Percentiles rank a stretch among this genome's conserved stretches.
Conservation (phyloP, 441 rosid genomes). For the Manihot esculenta region DNA sequence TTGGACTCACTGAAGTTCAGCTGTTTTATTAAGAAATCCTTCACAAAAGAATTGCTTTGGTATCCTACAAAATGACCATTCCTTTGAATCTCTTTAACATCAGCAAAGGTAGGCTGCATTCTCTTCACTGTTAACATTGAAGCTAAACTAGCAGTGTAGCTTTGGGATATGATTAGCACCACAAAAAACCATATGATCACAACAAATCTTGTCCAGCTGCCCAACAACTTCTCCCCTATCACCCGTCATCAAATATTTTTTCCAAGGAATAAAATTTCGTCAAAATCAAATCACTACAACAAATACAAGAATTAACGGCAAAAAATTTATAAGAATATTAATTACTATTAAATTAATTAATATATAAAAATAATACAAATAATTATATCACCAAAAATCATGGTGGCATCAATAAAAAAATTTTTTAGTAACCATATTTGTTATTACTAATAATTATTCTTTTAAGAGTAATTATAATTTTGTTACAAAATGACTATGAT, state of each 20-base stretch:
- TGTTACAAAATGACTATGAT: too few relatives aligned
- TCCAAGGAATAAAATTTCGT: too few relatives aligned
- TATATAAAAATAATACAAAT: too few relatives aligned
- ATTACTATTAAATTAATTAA: too few relatives aligned
- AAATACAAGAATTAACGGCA: too few relatives aligned
- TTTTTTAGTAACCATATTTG: too few relatives aligned
- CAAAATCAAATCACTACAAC: too few relatives aligned
- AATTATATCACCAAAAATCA: too few relatives aligned
- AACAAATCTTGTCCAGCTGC: conserved; percentile 48
- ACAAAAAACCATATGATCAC: conserved; percentile 47
- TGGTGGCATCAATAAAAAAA: too few relatives aligned
- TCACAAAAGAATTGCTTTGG: conserved; percentile 34
- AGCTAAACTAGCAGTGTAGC: conserved; percentile 56
- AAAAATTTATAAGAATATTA: too few relatives aligned
- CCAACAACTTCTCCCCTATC: conserved; percentile 48
- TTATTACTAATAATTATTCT: too few relatives aligned
- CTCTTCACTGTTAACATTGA: conserved; percentile 44
- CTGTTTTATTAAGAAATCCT: conserved; percentile 22
- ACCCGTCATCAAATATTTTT: neutral
- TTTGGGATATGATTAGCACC: conserved; percentile 48
- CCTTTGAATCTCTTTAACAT: conserved; percentile 24
- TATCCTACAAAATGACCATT: conserved; percentile 42
- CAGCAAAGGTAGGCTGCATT: conserved; percentile 32
- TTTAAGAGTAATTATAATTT: too few relatives aligned
- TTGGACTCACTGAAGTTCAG: conserved; percentile 15